phyloP scores from a whole-genome alignment of 192 early-diverging fungal genomes.

The Coemansia aciculifera region DNA sequence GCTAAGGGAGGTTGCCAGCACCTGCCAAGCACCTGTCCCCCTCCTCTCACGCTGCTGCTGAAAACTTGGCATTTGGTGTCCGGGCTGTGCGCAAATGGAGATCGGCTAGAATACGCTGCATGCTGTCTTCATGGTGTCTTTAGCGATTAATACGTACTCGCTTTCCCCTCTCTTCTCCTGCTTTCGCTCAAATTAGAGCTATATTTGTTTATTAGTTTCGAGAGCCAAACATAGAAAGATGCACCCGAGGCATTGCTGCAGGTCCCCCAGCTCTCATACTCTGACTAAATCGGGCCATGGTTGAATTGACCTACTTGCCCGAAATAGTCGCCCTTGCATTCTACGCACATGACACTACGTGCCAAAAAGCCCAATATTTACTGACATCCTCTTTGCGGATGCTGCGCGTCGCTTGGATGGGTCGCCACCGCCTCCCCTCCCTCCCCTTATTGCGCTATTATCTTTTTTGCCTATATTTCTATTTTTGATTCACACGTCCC shows the following conservation, averaged over 20 bases:
- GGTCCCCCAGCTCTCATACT: background rate
- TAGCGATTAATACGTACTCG: background rate
- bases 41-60: background rate
- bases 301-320: background rate
- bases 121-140: too few species aligned
- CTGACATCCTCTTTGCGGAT: background rate
- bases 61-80: background rate
- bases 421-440: slow-evolving; percentile 3
- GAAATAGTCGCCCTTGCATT: background rate
- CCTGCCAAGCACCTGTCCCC: background rate
- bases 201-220: background rate
- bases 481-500: background rate
- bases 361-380: background rate
- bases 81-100: background rate
- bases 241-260: background rate
- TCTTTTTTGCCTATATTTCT: background rate
- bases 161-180: background rate
- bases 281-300: slow-evolving; percentile 1
- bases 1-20: background rate
- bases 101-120: background rate
- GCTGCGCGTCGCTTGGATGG: slow-evolving; percentile 1
- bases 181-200: background rate
- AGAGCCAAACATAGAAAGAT: background rate
- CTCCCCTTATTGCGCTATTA: background rate
- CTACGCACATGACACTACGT: background rate